These are phyloP conservation scores for Trametes hirsuta DNA, from an alignment of 1,284 basidiomycete species.

Conservation along the genomic window DNA sequence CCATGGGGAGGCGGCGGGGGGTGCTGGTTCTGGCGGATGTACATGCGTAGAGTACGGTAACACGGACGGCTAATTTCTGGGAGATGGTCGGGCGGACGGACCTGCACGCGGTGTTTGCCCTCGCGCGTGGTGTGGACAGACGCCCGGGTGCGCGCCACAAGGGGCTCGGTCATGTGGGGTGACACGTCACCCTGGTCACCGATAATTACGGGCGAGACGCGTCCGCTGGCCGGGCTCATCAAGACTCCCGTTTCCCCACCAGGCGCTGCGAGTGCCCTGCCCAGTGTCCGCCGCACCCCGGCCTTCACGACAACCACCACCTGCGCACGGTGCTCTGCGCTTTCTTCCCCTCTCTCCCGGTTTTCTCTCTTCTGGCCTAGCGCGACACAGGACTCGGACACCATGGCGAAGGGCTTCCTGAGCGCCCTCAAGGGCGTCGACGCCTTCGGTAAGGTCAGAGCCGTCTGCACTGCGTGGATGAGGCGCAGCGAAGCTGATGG, in stretches of 20 bases:
- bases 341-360: constrained; percentile 27
- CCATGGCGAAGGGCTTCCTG: constrained; percentile 73
- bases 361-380: constrained; percentile 28
- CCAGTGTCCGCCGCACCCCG: neutral
- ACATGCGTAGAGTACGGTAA: constrained; percentile 9
- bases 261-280: neutral
- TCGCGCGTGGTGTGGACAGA: neutral
- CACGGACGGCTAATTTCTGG: constrained; percentile 25
- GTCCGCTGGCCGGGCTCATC: constrained; percentile 2
- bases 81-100: constrained; percentile 22
- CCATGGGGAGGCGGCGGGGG: neutral
- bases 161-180: constrained; percentile 26
- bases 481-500: constrained; percentile 12
- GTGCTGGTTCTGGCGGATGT: constrained; percentile 6
- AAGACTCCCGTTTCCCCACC: too few species aligned
- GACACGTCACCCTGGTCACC: constrained; percentile 24
- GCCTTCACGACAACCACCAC: constrained; percentile 25
- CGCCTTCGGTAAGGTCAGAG: constrained; percentile 93
- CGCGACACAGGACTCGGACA: constrained; percentile 32
- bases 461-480: constrained; percentile 4
- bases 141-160: constrained; percentile 13
- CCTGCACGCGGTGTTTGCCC: neutral
- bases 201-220: constrained; percentile 14
- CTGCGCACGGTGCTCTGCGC: constrained; percentile 24
- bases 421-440: constrained; percentile 84